A percentile compares a stretch with the other conserved stretches of the same genome.
These are phyloP conservation scores for Closterium sp. DNA, from an alignment of 139 green algal genomes.

Conservation along the genomic window DNA sequence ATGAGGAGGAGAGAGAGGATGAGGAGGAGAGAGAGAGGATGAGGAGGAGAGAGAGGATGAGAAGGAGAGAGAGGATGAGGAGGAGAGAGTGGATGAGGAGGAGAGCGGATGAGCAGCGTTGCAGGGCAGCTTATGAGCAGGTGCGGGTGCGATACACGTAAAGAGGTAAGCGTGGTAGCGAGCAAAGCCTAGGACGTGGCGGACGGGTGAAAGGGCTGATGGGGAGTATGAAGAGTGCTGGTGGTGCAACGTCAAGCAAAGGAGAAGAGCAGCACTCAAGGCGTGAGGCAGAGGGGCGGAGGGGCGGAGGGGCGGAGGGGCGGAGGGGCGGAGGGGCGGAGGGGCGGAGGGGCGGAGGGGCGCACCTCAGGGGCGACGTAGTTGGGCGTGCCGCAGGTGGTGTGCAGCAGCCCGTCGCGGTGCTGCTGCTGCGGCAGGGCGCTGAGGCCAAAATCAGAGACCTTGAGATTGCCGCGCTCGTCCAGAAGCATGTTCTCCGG, in stretches of 20 bases:
- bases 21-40: neutral
- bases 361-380: constrained; percentile 70
- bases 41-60: neutral
- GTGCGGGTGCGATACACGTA: too few relatives aligned
- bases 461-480: constrained; percentile 60
- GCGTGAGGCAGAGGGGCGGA: neutral
- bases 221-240: too few relatives aligned
- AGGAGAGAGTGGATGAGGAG: neutral
- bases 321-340: neutral
- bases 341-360: neutral
- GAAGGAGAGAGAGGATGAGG: neutral
- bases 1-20: neutral
- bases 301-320: neutral
- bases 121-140: too few relatives aligned
- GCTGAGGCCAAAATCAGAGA: constrained; percentile 8
- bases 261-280: neutral
- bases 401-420: constrained; percentile 54
- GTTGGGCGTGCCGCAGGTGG: constrained; percentile 71
- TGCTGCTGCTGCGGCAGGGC: neutral
- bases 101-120: too few relatives aligned
- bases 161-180: too few relatives aligned
- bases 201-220: too few relatives aligned
- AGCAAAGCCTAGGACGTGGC: too few relatives aligned
- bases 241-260: too few relatives aligned
- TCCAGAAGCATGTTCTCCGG: constrained; percentile 98